Conservation (phyloP, 805 yeast species). For the Candida cerambycidarum region DNA sequence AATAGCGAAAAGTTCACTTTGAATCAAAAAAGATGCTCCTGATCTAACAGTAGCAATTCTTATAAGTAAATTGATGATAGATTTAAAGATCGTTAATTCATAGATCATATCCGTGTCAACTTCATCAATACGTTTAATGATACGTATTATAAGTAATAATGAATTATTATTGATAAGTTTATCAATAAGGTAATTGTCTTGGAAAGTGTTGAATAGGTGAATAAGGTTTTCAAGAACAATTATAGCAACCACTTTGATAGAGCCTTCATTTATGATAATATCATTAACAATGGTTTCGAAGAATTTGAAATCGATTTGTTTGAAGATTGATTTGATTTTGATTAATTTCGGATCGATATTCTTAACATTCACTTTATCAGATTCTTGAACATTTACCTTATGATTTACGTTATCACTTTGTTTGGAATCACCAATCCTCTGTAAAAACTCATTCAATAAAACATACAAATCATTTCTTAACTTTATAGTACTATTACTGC, state of each 20-base stretch:
- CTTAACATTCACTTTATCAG: conserved; percentile 24
- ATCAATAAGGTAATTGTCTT: conserved; percentile 59
- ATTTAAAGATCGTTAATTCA: conserved; percentile 75
- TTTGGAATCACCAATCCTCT: conserved; percentile 40
- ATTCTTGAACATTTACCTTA: too few species aligned
- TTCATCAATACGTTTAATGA: conserved; percentile 69
- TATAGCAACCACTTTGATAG: conserved; percentile 71
- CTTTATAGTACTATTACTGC: conserved; percentile 64
- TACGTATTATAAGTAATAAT: conserved; percentile 60
- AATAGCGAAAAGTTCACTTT: conserved; percentile 67
- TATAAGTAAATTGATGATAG: conserved; percentile 65
- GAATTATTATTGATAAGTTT: conserved; percentile 65
- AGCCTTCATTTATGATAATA: conserved; percentile 75
- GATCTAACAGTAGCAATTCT: conserved; percentile 72
- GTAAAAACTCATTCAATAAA: conserved; percentile 63
- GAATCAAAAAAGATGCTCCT: conserved; percentile 78
- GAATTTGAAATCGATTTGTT: conserved; percentile 58
- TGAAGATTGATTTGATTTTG: conserved; percentile 54
- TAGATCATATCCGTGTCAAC: conserved; percentile 59
- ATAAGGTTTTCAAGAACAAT: conserved; percentile 69
- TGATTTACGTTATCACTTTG: not conserved
- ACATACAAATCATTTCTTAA: conserved; percentile 81
- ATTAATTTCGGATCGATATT: conserved; percentile 26
- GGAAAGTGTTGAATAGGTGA: conserved; percentile 51
- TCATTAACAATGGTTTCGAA: conserved; percentile 72